phyloP scores from a whole-genome alignment of 306 rosid genomes.

The Fagus crenata region DNA sequence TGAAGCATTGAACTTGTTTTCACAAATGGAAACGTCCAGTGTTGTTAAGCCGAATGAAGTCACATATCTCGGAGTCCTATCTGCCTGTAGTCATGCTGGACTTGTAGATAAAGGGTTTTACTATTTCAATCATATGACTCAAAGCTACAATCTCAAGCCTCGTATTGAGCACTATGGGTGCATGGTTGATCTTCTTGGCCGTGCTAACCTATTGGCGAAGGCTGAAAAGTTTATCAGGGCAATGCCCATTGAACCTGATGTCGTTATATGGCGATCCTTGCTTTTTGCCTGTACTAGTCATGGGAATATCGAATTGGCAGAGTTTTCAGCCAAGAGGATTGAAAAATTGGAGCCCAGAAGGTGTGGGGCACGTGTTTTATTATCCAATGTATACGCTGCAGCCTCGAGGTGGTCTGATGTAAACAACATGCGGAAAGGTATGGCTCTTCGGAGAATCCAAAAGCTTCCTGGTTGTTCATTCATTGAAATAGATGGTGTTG shows the following conservation, averaged over 20 bases:
- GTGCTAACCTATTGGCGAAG: constrained; percentile 26
- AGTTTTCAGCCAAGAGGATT: constrained; percentile 14
- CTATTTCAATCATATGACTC: constrained; percentile 14
- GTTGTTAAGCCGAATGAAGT: constrained; percentile 20
- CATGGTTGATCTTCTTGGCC: constrained; percentile 34
- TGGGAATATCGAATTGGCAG: constrained; percentile 12
- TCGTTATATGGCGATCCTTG: constrained; percentile 31
- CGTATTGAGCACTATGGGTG: constrained; percentile 25
- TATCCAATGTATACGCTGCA: constrained; percentile 23
- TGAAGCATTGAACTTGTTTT: constrained; percentile 14
- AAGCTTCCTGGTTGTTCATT: constrained; percentile 31
- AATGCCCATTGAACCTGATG: constrained; percentile 25
- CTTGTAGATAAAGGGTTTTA: constrained; percentile 3
- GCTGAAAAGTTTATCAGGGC: constrained; percentile 21
- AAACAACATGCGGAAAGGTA: constrained; percentile 13
- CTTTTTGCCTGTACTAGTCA: constrained; percentile 20
- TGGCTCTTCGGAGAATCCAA: constrained; percentile 1
- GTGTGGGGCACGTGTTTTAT: constrained; percentile 13
- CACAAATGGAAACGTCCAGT: constrained; percentile 18
- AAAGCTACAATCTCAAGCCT: constrained; percentile 13
- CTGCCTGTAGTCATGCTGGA: constrained; percentile 28
- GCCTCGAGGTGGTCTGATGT: constrained; percentile 30
- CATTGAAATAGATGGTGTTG: constrained; percentile 27
- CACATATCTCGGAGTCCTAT: constrained; percentile 18
- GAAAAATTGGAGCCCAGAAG: constrained; percentile 28